A percentile compares a stretch with the other conserved stretches of the same genome.
These are phyloP conservation scores for Candida tropicalis DNA, from an alignment of 1,139 yeast genomes.

Conservation along the genomic window DNA sequence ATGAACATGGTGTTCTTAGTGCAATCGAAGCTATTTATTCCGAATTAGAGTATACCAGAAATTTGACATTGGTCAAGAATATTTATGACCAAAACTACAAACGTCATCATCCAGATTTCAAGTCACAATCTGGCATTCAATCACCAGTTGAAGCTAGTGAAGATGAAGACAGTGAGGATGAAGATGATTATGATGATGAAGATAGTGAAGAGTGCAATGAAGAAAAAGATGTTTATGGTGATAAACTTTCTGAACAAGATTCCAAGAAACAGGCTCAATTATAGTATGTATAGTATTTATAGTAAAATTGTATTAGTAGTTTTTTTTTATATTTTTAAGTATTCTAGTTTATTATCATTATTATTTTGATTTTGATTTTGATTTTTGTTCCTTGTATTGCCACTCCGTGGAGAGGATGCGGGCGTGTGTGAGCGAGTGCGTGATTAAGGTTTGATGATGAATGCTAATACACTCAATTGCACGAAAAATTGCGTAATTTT, in stretches of 20 bases:
- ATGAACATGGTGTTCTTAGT: constrained; percentile 75
- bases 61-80: constrained; percentile 33
- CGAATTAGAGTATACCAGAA: constrained; percentile 76
- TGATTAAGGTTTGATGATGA: too few species aligned
- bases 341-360: not conserved
- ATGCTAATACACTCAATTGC: too few species aligned
- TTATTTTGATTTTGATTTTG: too few species aligned
- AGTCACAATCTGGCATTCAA: constrained; percentile 26
- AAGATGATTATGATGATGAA: constrained; percentile 21
- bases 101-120: constrained; percentile 23
- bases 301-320: not conserved
- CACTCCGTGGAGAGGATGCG: too few species aligned
- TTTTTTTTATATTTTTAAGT: not conserved
- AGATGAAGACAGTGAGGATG: constrained; percentile 19
- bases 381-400: too few species aligned
- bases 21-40: constrained; percentile 80
- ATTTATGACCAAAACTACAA: constrained; percentile 26
- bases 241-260: not conserved
- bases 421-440: too few species aligned
- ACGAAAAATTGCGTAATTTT: constrained; percentile 8
- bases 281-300: not conserved
- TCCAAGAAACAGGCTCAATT: not conserved
- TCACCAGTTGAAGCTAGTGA: constrained; percentile 27
- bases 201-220: constrained; percentile 19
- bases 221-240: constrained; percentile 14